Evolutionary conservation across 108 stramenopile species (phyloP), one percentile per base, ranked within the genome.

Genomic region (Nitzschia inconspicua): DNA sequence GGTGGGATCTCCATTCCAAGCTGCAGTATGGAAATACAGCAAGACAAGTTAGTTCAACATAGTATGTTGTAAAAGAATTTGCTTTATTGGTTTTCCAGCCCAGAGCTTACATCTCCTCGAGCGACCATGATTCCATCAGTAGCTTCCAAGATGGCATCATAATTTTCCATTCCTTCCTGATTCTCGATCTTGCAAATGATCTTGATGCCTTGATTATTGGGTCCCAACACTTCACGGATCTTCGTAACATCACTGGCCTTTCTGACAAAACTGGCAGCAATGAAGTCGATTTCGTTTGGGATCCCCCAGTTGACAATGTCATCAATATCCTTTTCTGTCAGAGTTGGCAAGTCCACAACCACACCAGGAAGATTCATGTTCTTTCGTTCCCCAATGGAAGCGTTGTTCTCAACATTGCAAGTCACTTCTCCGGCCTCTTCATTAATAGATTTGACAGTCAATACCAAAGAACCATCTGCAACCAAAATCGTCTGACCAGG

Each of bases 151-250:
- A 92, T 91, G 7, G 87, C 94, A 25, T 85, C 89, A 65, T 97
- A 99, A 73, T 99, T 99, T 50, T 98, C 84, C 53, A 95, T 72
- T 51, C 96, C 94, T 56, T 98, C 96, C 65, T 95, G 94, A 75
- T 99, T 98, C 77, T 99, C 99, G 60, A 99, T 99, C 80, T 99
- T 99, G 78, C 92, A 92, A 67, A 98, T 98, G 67, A 99, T 98
- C 78, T 97, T 95, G 86, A 99, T 98, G 59, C 77, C 73, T 43
- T 83, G 70, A 25, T 97, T 96, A 13, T 80, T 82, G 1, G 83
- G 84, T 7, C 73, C 86, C 34, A 93, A 79, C 46, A 89, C 57
- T 44, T 86, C 58, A 44, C 88, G 85, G 49, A 97, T 90, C 62
- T 79, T 78, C 62, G 72, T 65, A 2, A 98, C 91, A 75, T 98